These are phyloP conservation scores for Cladosporium sp. DNA, from an alignment of 2,329 filamentous ascomycete genomes.

Conservation along the genomic window DNA sequence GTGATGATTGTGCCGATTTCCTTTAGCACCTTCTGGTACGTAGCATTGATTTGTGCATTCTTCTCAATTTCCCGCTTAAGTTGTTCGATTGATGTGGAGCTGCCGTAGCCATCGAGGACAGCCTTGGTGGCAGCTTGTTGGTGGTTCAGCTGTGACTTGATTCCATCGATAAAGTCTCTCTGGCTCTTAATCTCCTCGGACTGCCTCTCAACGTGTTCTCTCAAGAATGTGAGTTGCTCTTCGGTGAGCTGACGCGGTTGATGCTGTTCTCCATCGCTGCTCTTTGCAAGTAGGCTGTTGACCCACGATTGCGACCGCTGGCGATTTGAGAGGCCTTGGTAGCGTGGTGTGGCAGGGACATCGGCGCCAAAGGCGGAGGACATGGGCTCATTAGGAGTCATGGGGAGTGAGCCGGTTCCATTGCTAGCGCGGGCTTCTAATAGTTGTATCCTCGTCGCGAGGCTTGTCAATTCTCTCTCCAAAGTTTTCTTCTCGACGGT, in stretches of 20 bases:
- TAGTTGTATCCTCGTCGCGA: slow-evolving; percentile 71
- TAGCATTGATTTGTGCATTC: slow-evolving; percentile 95
- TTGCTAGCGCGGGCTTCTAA: slow-evolving; percentile 69
- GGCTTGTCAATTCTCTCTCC: slow-evolving; percentile 75
- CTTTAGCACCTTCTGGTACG: slow-evolving; percentile 93
- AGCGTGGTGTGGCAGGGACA: slow-evolving; percentile 34
- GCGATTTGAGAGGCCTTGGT: slow-evolving; percentile 20
- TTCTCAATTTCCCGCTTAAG: slow-evolving; percentile 93
- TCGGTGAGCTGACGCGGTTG: slow-evolving; percentile 59
- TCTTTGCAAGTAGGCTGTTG: slow-evolving; percentile 51
- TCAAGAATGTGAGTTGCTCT: slow-evolving; percentile 77
- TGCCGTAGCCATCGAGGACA: slow-evolving; percentile 74
- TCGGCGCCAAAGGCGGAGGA: slow-evolving; percentile 56
- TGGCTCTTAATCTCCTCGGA: slow-evolving; percentile 87
- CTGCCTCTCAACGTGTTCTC: slow-evolving; percentile 89
- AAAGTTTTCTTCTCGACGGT: slow-evolving; percentile 71
- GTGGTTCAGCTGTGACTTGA: slow-evolving; percentile 78
- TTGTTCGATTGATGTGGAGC: slow-evolving; percentile 80
- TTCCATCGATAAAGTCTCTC: slow-evolving; percentile 76
- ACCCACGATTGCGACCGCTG: slow-evolving; percentile 41
- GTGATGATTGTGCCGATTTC: slow-evolving; percentile 98
- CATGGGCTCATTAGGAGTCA: slow-evolving; percentile 70
- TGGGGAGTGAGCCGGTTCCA: slow-evolving; percentile 52
- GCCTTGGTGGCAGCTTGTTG: slow-evolving; percentile 81
- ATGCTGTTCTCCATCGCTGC: slow-evolving; percentile 41